Evolutionary conservation across 2,329 filamentous ascomycete genomes (phyloP), one percentile per base, ranked within the genome.

Genomic region (Penicillium sp.): DNA sequence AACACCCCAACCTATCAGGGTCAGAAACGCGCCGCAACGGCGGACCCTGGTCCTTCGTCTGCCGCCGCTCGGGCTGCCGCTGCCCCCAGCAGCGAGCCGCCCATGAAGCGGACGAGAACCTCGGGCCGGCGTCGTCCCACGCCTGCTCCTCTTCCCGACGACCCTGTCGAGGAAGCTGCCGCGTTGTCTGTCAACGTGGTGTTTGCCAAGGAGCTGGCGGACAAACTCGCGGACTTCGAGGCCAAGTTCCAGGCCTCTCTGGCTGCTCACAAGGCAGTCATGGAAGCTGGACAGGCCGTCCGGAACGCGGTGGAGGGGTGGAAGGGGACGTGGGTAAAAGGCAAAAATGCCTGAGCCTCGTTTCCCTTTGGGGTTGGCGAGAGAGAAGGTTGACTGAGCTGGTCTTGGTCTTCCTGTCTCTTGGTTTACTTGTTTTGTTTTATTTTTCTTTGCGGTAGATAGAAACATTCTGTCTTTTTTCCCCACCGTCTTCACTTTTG

Each of bases 171-270:
- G 35, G 58, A 54, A n/a, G 52, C 62, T 7, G 52, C 59, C 41
- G 45, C 53, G 28, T 39, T 63, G 43, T 58, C 63, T 75, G 28
- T 59, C 70, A 73, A 57, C 40, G 79, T 72, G 11, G 80, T 78
- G 1, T 78, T 80, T 18, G 83, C 73, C 8, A 77, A 74, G 1
- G 81, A 85, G 4, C 77, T 78, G 1, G 74, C 79, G 1, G 74
- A 67, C 9, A 77, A 76, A 55, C 78, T 84, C 1, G 75, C 72
- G 9, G 79, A 71, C 1, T 81, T 79, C 5, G 77, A 78, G 25
- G 76, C 70, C 24, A 84, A 74, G 28, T 83, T 76, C 13, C 77
- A 77, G 46, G 79, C 74, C 42, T 54, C 56, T 25, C 52, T 51
- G 9, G 42, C 24, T 43, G 40, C 40, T 4, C 40, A 43, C 40